These are phyloP conservation scores for Beauveria medogensis DNA, from an alignment of 2,329 filamentous ascomycete genomes.

Conservation along the genomic window DNA sequence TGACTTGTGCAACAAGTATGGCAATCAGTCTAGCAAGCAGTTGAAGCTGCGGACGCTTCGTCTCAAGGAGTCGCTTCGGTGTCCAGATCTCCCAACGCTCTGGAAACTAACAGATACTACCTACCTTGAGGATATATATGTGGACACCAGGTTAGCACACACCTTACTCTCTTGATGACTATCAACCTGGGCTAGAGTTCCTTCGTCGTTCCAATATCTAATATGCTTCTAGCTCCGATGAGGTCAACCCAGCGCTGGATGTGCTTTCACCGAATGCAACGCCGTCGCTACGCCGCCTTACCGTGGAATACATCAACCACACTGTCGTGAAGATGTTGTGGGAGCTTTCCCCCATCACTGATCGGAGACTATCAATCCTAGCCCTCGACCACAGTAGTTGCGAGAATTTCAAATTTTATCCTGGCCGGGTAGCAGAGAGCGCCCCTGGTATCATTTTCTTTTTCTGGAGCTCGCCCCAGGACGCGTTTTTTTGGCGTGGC, in stretches of 20 bases:
- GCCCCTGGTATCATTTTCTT: too few species aligned
- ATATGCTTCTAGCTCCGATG: not conserved
- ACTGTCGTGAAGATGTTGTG: not conserved
- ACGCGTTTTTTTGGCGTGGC: too few species aligned
- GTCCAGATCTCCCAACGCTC: not conserved
- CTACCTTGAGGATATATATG: not conserved
- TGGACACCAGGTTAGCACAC: not conserved
- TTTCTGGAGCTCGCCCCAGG: too few species aligned
- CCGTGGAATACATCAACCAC: accelerated
- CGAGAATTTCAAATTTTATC: not conserved
- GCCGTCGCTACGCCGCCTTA: not conserved
- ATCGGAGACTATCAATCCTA: too few species aligned
- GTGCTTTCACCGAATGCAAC: not conserved
- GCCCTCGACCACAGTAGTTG: too few species aligned
- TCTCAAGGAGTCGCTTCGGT: not conserved
- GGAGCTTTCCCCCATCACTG: too few species aligned
- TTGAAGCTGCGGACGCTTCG: not conserved
- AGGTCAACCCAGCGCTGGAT: not conserved
- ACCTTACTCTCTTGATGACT: not conserved
- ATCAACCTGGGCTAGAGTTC: too few species aligned
- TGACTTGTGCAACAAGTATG: not conserved
- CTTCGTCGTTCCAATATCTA: not conserved
- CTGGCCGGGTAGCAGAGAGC: not conserved
- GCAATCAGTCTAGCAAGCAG: too few species aligned
- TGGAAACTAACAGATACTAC: not conserved